These are phyloP conservation scores for Tricholoma furcatifolium DNA, from an alignment of 768 basidiomycete species.

Conservation along the genomic window DNA sequence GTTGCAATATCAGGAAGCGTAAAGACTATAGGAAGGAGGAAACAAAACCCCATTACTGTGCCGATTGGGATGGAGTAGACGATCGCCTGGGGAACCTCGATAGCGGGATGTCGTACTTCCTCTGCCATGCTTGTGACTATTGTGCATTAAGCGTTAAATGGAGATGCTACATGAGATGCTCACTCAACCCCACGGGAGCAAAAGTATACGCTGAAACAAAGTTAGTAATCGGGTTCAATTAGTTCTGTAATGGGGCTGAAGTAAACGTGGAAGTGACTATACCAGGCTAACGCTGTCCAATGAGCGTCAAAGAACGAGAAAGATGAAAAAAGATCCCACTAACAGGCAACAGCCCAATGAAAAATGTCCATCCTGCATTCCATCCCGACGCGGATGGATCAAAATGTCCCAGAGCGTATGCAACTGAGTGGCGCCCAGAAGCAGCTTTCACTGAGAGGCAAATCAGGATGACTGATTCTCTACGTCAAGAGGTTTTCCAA, in stretches of 20 bases:
- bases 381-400: slow-evolving; percentile 64
- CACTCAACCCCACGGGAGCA: slow-evolving; percentile 66
- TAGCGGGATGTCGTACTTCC: slow-evolving; percentile 58
- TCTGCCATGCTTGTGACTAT: slow-evolving; percentile 68
- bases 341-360: slow-evolving; percentile 61
- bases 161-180: slow-evolving; percentile 4
- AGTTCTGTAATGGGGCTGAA: background rate
- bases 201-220: slow-evolving; percentile 49
- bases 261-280: background rate
- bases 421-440: slow-evolving; percentile 49
- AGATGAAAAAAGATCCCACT: slow-evolving; percentile 10
- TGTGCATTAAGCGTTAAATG: background rate
- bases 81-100: slow-evolving; percentile 55
- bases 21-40: slow-evolving; percentile 62
- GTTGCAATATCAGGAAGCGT: slow-evolving; percentile 58
- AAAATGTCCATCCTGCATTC: slow-evolving; percentile 68
- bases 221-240: background rate
- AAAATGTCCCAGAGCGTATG: slow-evolving; percentile 58
- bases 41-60: slow-evolving; percentile 49
- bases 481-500: background rate
- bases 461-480: slow-evolving; percentile 47
- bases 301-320: slow-evolving; percentile 1
- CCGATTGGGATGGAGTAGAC: slow-evolving; percentile 54
- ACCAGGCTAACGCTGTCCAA: slow-evolving; percentile 28
- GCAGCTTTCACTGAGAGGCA: slow-evolving; percentile 57